These are phyloP conservation scores for Parasarocladium wereldwijsianum DNA, from an alignment of 2,329 filamentous ascomycete genomes.

Conservation along the genomic window DNA sequence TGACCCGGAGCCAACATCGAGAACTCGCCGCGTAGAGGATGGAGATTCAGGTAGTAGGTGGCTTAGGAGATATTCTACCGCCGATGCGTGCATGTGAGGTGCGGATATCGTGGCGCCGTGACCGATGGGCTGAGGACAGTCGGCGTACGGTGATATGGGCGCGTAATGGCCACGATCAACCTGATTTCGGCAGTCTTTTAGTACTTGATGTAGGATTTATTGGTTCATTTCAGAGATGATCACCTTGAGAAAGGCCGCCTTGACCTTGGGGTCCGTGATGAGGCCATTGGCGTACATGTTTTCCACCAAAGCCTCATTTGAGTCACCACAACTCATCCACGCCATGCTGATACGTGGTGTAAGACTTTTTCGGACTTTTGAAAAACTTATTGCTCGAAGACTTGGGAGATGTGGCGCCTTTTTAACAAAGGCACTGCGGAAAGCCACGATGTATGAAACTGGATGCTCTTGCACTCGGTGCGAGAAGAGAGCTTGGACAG, in stretches of 20 bases:
- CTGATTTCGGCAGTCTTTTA: constrained; percentile 20
- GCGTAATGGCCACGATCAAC: constrained; percentile 84
- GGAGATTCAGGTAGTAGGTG: constrained; percentile 22
- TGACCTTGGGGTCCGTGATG: constrained; percentile 58
- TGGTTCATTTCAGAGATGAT: not conserved
- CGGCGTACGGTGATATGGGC: constrained; percentile 52
- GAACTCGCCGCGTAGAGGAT: constrained; percentile 32
- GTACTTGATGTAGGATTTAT: too few relatives aligned
- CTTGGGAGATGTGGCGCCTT: too few relatives aligned
- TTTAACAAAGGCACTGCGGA: too few relatives aligned
- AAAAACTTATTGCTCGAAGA: not conserved
- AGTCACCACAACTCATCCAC: constrained; percentile 68
- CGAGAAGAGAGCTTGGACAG: too few relatives aligned
- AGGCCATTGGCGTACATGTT: constrained; percentile 62
- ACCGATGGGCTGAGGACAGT: constrained; percentile 40
- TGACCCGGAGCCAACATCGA: constrained; percentile 63
- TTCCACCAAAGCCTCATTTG: constrained; percentile 61
- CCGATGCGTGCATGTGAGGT: constrained; percentile 46
- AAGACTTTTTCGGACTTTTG: not conserved
- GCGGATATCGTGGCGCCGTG: constrained; percentile 41
- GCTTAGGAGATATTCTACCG: constrained; percentile 32
- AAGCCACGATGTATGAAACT: too few relatives aligned
- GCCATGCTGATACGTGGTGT: constrained; percentile 48
- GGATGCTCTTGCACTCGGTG: too few relatives aligned
- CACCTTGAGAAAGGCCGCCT: constrained; percentile 65